Conservation (phyloP, 148 eudicot species). For the Silene uniflora region DNA sequence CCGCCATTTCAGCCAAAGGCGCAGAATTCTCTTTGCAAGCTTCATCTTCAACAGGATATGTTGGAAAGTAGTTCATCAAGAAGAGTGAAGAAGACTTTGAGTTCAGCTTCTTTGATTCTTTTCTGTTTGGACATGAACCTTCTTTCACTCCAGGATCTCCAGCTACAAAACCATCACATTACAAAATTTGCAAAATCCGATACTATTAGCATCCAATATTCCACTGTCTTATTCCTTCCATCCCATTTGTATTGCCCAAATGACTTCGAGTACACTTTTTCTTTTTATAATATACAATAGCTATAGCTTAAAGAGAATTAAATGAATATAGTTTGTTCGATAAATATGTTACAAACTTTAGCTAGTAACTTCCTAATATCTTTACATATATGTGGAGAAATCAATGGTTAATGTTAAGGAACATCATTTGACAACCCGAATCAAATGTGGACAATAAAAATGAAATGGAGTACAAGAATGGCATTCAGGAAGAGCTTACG, state of each 20-base stretch:
- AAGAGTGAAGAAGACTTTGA: constrained; percentile 72
- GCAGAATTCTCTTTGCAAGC: constrained; percentile 89
- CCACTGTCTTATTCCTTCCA: background rate
- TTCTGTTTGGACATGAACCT: constrained; percentile 83
- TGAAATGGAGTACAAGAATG: background rate
- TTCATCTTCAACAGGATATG: constrained; percentile 64
- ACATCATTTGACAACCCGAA: background rate
- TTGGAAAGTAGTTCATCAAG: constrained; percentile 83
- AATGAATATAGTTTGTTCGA: background rate
- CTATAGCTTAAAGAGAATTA: background rate
- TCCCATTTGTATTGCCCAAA: background rate
- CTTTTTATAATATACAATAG: background rate
- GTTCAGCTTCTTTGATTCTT: constrained; percentile 70
- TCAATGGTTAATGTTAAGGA: background rate
- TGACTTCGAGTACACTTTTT: background rate
- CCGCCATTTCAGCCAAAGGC: constrained; percentile 72
- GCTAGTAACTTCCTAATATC: background rate
- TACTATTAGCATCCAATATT: background rate
- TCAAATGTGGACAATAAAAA: background rate
- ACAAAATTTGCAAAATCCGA: constrained; percentile 8
- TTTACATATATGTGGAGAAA: background rate
- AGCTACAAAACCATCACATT: constrained; percentile 50
- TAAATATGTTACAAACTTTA: background rate
- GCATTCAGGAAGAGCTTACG: constrained; percentile 40
- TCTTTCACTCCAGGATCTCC: constrained; percentile 82